phyloP scores from a whole-genome alignment of 805 yeast genomes.

The Kodamaea kakaduensis region DNA sequence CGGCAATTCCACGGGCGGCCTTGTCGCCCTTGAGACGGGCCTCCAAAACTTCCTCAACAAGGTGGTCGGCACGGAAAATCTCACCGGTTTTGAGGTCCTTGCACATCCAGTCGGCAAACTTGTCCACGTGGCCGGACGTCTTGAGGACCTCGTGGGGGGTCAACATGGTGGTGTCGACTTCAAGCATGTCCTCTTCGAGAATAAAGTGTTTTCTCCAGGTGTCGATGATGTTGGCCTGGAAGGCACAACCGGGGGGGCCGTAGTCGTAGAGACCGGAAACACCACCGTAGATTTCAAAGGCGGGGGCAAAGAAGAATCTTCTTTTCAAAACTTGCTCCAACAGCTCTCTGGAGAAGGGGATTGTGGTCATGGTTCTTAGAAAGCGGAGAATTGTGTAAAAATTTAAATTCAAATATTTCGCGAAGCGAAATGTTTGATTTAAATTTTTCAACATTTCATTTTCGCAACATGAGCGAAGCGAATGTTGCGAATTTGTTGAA shows the following conservation, averaged over 20 bases:
- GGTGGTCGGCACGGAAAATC: slow-evolving; percentile 96
- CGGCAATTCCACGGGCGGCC: slow-evolving; percentile 83
- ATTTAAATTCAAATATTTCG: background rate
- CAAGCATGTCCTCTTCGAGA: slow-evolving; percentile 97
- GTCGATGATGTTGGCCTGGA: slow-evolving; percentile 93
- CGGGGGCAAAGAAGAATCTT: slow-evolving; percentile 95
- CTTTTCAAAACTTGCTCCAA: slow-evolving; percentile 90
- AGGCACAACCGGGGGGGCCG: slow-evolving; percentile 99
- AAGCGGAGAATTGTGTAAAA: slow-evolving; percentile 1
- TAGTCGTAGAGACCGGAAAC: slow-evolving; percentile 96
- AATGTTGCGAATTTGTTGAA: too few relatives aligned
- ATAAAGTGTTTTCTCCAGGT: slow-evolving; percentile 97
- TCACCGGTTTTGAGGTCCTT: slow-evolving; percentile 94
- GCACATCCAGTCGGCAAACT: slow-evolving; percentile 99
- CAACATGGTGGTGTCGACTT: slow-evolving; percentile 96
- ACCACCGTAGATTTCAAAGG: slow-evolving; percentile 97
- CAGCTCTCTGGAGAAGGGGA: slow-evolving; percentile 73
- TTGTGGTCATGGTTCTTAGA: slow-evolving; percentile 24
- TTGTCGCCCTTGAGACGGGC: slow-evolving; percentile 94
- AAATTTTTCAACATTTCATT: too few relatives aligned
- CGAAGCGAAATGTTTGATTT: too few relatives aligned
- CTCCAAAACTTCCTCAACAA: slow-evolving; percentile 96
- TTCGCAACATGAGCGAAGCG: too few relatives aligned
- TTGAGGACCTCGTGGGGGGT: slow-evolving; percentile 97
- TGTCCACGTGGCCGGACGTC: slow-evolving; percentile 99